Evolutionary conservation across 73 alveolate genomes (phyloP), one percentile per base, ranked within the genome.

Genomic region (Paramecium sonneborni): DNA sequence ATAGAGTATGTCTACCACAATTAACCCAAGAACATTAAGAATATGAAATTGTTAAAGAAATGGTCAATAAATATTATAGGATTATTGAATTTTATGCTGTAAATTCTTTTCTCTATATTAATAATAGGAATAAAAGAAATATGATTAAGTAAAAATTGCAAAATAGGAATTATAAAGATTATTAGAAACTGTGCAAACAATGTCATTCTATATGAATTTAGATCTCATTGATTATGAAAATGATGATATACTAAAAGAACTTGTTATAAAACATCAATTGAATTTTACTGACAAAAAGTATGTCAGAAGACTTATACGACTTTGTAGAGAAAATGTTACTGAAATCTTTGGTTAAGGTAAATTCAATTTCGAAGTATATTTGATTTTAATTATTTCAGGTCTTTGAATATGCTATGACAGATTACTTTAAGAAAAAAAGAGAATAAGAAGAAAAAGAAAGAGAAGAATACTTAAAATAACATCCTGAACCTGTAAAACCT

Each of bases 311-410:
- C 20, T 88, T n/a, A 69, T 34, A 12, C 62, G 90, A 35, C 57
- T 88, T 20, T 69, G 94, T 37, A 69, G 87, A 38, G 94, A 88
- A 44, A 30, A 88, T 37, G 85, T 88, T 15, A 88, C 85, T 21
- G 94, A 88, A 30, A 88, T 88, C n/a, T 88, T 88, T 57, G 94
- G 87, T 18, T 37, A 88, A 37, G 94, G 94, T 32, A 88, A 88
- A 37, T 88, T 69, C 43, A 88, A 88, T 82, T 88, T 88, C 38
- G 94, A 88, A 70, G 90, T 79, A 79, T 10, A 41, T 18, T 24
- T 0, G 5, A 6, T 0, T 24, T 43, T 28, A 30, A 74, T 74
- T 24, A 30, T 5, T 43, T 24, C 3, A 79, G 90, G 94, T 88
- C 34, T 88, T 88, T 82, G 72, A 88, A 32, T 88, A 88, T 88